Evolutionary conservation across 1,284 basidiomycete species (phyloP).

Genomic region (Chalciporus sp.): DNA sequence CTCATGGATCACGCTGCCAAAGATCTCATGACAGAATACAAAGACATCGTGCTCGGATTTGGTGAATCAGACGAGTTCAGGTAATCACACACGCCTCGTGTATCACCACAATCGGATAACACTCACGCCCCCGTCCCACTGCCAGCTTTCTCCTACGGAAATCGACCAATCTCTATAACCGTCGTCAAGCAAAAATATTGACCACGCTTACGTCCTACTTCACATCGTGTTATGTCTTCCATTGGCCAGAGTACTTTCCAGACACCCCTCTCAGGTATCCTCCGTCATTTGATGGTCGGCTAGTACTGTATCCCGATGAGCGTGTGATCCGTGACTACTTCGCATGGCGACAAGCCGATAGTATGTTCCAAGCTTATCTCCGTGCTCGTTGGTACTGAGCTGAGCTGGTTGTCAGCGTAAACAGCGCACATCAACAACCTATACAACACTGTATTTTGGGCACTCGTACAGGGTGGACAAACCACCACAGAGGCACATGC

Average conservation of each 20-base stretch:
- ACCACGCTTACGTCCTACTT: constrained; percentile 90
- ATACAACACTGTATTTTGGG: constrained; percentile 97
- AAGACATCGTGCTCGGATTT: constrained; percentile 85
- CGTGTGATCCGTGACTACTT: constrained; percentile 90
- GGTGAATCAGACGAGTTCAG: constrained; percentile 98
- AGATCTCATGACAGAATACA: constrained; percentile 80
- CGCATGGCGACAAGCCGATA: constrained; percentile 94
- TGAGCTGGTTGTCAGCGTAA: constrained; percentile 18
- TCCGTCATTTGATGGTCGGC: constrained; percentile 91
- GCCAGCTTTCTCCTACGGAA: constrained; percentile 84
- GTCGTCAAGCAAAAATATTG: constrained; percentile 88
- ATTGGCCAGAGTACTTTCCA: constrained; percentile 84
- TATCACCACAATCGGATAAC: not conserved
- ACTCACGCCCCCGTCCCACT: not conserved
- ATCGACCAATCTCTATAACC: constrained; percentile 78
- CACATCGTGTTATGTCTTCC: constrained; percentile 89
- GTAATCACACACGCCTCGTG: constrained; percentile 39
- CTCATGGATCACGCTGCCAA: constrained; percentile 94
- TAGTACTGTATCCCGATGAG: constrained; percentile 81
- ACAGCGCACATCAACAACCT: constrained; percentile 97
- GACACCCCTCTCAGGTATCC: constrained; percentile 72
- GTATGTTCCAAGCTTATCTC: constrained; percentile 49
- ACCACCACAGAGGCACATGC: constrained; percentile 84
- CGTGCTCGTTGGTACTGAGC: constrained; percentile 17
- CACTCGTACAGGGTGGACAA: constrained; percentile 80